phyloP scores from a whole-genome alignment of 225 moss, liverwort and hornwort genomes.

The Ulota crispa region DNA sequence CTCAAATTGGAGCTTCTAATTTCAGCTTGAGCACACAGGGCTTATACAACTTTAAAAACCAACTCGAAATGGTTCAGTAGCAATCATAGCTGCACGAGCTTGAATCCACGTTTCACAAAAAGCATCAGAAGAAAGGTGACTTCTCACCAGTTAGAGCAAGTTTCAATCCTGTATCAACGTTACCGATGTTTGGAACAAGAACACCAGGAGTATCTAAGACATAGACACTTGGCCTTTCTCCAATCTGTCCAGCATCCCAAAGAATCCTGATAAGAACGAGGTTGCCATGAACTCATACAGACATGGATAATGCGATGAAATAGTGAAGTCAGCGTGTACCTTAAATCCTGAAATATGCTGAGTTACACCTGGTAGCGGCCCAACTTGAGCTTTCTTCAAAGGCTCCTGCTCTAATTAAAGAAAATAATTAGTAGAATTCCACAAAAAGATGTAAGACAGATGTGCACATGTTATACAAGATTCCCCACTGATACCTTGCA shows the following conservation, averaged over 20 bases:
- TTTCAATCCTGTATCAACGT: conserved; percentile 91
- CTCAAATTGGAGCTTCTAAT: neutral
- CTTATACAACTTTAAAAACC: neutral
- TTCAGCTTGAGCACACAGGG: neutral
- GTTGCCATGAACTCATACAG: neutral
- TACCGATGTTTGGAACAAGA: conserved; percentile 81
- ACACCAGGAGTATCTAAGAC: conserved; percentile 96
- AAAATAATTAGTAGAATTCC: conserved; percentile 30
- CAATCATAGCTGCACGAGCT: neutral
- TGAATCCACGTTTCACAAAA: conserved; percentile 11
- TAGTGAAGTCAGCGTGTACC: conserved; percentile 35
- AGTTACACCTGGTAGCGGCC: conserved; percentile 94
- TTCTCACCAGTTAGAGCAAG: conserved; percentile 77
- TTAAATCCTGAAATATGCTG: conserved; percentile 94
- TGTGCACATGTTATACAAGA: neutral
- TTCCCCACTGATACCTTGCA: neutral
- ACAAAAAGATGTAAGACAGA: conserved; percentile 11
- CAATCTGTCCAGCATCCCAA: conserved; percentile 65
- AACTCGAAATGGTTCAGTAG: neutral
- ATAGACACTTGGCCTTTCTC: conserved; percentile 88
- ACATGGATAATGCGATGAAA: conserved; percentile 16
- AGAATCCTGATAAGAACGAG: conserved; percentile 22
- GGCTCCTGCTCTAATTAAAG: conserved; percentile 93
- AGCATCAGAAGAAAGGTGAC: neutral
- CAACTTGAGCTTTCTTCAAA: conserved; percentile 95